Base-by-base conservation (phyloP, 2,329 filamentous ascomycete genomes). In the Pseudogymnoascus sp. region DNA sequence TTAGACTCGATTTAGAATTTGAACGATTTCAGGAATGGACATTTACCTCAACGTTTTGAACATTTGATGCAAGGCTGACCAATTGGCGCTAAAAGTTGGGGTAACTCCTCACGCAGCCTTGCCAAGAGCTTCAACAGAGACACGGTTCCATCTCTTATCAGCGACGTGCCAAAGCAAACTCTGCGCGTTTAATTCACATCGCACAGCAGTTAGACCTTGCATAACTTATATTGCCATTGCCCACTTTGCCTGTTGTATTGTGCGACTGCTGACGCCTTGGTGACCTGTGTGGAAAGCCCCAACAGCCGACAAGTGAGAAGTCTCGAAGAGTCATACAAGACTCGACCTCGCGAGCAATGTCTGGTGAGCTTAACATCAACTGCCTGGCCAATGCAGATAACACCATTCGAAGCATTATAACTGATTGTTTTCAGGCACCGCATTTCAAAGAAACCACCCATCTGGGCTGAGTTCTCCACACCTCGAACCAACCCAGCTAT, bases 1-100 rank as follows among this genome's bases (percentile, higher is more conserved):
- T 41, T 41, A 54, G 41, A 63, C 28, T 36, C 60, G 23, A 54
- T 51, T 57, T 51, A 51, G 41, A 63, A 60, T 63, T 54, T 31
- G 31, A 37, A 25, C 8, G 23, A 57, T 57, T 63, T 31, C 25
- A 28, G n/a, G 36, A 34, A 45, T 13, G n/a, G 7, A 31, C 37
- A 31, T 57, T 23, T 63, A n/a, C 62, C 16, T 3, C 43, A 45
- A 23, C 34, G 7, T 19, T 51, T 48, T 62, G 31, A 45, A 21
- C 21, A 16, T 57, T 57, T 57, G 51, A 57, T 31, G 51, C 51
- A 34, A 57, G 51, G 51, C 51, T 57, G 51, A 57, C 51, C 51
- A 57, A 57, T 57, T 34, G 7, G 28, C 51, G 51, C 51, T 57
- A 57, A 57, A 57, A 57, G 51, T 57, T 57, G 51, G 51, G 51